These are phyloP conservation scores for Rhipidocladum racemiflorum DNA, from an alignment of 176 grass and related monocot species.

Conservation along the genomic window DNA sequence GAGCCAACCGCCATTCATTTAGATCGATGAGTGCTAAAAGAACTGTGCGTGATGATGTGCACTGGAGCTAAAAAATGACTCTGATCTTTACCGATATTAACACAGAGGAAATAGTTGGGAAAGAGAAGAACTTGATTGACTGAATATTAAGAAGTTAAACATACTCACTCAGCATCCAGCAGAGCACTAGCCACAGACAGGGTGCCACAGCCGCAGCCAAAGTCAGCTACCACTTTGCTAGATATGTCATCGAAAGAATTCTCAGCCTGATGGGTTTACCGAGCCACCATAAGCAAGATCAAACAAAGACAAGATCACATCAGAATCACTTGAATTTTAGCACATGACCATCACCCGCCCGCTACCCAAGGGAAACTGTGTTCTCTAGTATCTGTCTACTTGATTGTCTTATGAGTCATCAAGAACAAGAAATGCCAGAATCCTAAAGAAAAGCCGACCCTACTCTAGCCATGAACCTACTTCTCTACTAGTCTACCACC, in stretches of 20 bases:
- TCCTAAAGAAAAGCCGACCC: neutral
- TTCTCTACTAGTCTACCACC: neutral
- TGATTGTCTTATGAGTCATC: neutral
- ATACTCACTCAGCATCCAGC: constrained; percentile 81
- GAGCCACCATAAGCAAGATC: constrained; percentile 7
- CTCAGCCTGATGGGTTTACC: constrained; percentile 55
- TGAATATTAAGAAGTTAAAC: neutral
- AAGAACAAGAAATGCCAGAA: neutral
- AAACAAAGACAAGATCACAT: neutral
- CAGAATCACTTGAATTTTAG: neutral
- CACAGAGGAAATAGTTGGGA: neutral
- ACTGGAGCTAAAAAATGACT: neutral
- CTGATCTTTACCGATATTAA: neutral
- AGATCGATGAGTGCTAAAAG: neutral
- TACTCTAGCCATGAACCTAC: neutral
- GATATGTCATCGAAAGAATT: constrained; percentile 72
- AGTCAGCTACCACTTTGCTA: constrained; percentile 92
- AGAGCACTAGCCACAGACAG: constrained; percentile 70
- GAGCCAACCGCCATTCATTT: neutral
- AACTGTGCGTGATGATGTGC: neutral
- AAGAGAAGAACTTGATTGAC: neutral
- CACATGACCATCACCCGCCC: neutral
- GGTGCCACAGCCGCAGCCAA: constrained; percentile 91
- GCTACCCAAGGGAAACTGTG: neutral
- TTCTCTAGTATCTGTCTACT: neutral